phyloP scores from a whole-genome alignment of 2,329 filamentous ascomycete genomes.

The Penicillium thymicola region DNA sequence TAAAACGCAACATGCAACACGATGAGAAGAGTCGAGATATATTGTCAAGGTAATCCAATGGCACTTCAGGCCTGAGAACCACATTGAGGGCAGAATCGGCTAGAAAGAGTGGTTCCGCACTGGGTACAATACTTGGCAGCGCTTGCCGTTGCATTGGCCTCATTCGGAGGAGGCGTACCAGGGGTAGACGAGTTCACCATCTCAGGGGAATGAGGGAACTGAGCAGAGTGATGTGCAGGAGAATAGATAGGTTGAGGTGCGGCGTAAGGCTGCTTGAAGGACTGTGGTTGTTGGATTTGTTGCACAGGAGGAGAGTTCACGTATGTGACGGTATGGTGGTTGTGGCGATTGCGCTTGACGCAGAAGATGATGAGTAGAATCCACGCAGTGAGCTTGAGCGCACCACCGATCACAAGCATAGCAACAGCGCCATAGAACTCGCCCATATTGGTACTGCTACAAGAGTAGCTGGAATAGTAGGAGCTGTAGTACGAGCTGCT shows the following conservation, averaged over 20 bases:
- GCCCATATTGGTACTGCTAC: conserved; percentile 3
- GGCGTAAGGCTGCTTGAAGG: conserved; percentile 3
- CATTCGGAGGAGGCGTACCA: conserved; percentile 13
- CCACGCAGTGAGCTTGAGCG: conserved; percentile 17
- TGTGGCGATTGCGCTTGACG: conserved; percentile 14
- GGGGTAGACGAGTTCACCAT: not conserved
- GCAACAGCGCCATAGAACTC: conserved; percentile 15
- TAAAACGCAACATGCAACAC: not conserved
- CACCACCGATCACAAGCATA: conserved; percentile 14
- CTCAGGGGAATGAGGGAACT: conserved; percentile 11
- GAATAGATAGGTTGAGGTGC: conserved; percentile 1
- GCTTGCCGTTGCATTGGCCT: conserved; percentile 5
- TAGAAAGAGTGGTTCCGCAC: conserved; percentile 9
- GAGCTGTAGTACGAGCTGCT: conserved; percentile 3
- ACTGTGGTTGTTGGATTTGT: not conserved
- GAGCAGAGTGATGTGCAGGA: not conserved
- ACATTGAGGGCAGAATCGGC: conserved; percentile 17
- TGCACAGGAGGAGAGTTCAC: conserved; percentile 4
- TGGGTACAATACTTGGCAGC: conserved; percentile 12
- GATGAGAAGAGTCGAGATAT: not conserved
- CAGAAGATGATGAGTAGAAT: conserved; percentile 20
- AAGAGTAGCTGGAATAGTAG: conserved; percentile 11
- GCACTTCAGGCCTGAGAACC: conserved; percentile 1
- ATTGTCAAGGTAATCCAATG: too few species aligned
- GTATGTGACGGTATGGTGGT: conserved; percentile 8